These are phyloP conservation scores for Rhynchospora breviuscula DNA, from an alignment of 176 grass and related monocot genomes.

Conservation along the genomic window DNA sequence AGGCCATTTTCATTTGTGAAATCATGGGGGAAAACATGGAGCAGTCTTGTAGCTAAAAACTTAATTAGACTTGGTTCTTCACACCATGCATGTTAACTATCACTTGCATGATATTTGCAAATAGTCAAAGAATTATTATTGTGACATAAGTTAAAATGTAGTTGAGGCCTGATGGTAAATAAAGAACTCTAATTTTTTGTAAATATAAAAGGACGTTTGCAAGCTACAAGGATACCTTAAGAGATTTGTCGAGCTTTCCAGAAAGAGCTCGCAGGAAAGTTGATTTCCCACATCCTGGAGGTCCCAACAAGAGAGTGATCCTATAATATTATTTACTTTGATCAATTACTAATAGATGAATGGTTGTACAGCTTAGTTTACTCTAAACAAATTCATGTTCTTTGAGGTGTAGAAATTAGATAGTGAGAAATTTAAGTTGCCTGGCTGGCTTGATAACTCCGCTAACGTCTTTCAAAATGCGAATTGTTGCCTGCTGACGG, in stretches of 20 bases:
- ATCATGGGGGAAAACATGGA: not conserved
- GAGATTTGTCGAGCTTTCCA: slow-evolving; percentile 52
- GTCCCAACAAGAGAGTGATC: slow-evolving; percentile 76
- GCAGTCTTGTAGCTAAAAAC: not conserved
- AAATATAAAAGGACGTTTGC: not conserved
- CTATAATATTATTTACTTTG: slow-evolving; percentile 26
- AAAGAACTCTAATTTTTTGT: not conserved
- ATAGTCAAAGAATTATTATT: not conserved
- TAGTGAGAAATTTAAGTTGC: slow-evolving; percentile 19
- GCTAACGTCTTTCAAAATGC: slow-evolving; percentile 44
- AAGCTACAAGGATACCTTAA: slow-evolving; percentile 35
- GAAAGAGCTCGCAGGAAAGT: slow-evolving; percentile 60
- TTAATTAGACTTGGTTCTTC: not conserved
- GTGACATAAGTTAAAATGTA: not conserved
- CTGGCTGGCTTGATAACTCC: slow-evolving; percentile 63
- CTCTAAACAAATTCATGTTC: not conserved
- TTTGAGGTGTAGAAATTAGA: not conserved
- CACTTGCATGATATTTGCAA: not conserved
- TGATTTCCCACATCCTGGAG: slow-evolving; percentile 74
- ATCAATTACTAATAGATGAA: not conserved
- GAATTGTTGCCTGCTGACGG: slow-evolving; percentile 35
- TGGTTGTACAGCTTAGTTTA: not conserved
- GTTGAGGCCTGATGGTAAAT: not conserved
- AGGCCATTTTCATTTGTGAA: not conserved
- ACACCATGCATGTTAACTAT: not conserved